phyloP scores from a whole-genome alignment of 441 rosid species.

The Pelargonium citronellum region DNA sequence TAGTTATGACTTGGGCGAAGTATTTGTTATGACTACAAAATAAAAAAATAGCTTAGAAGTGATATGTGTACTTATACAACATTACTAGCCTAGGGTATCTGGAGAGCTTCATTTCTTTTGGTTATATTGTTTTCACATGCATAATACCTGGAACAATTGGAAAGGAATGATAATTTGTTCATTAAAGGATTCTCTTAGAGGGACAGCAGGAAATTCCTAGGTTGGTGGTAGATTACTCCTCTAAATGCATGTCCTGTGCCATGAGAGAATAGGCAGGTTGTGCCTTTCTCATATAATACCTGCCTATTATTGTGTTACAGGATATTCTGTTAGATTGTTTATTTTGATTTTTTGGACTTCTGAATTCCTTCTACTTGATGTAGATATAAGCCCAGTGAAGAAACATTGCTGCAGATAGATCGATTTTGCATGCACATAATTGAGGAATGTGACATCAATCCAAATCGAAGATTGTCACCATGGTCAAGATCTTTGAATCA shows the following conservation, averaged over 20 bases:
- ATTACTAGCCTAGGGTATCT: not conserved
- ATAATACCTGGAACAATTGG: not conserved
- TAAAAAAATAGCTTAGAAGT: not conserved
- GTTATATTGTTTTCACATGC: not conserved
- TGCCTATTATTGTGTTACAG: not conserved
- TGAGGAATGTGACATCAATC: slow-evolving; percentile 65
- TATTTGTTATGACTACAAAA: too few relatives aligned
- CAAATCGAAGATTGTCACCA: slow-evolving; percentile 45
- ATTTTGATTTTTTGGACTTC: slow-evolving; percentile 14
- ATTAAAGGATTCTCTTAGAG: too few relatives aligned
- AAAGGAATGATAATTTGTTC: not conserved
- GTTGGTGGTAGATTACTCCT: slow-evolving; percentile 2
- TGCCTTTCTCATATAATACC: not conserved
- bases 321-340: too few relatives aligned
- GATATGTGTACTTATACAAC: not conserved
- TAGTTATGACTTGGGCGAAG: too few relatives aligned
- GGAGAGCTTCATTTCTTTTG: not conserved
- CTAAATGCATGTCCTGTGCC: slow-evolving; percentile 5
- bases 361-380: slow-evolving; percentile 26
- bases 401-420: slow-evolving; percentile 82
- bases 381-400: slow-evolving; percentile 97
- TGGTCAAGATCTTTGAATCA: slow-evolving; percentile 46
- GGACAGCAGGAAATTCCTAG: not conserved
- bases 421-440: slow-evolving; percentile 71
- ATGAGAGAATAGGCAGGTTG: not conserved